Evolutionary conservation across 257 asterid genomes (phyloP).

Genomic region (Nicotiana tabacum): DNA sequence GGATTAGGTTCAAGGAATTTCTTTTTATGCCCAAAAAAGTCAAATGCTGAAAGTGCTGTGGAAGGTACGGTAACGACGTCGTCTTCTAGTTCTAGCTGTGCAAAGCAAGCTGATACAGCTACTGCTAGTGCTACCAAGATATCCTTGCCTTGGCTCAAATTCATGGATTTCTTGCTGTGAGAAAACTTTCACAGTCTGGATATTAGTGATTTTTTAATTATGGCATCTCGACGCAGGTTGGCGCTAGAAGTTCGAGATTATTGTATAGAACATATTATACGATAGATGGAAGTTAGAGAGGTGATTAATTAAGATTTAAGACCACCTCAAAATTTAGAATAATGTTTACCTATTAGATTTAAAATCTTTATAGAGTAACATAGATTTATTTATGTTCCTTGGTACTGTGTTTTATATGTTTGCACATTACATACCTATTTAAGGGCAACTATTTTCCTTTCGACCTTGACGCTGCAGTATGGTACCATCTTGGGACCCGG

Average conservation of each 20-base stretch:
- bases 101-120: slow-evolving; percentile 45
- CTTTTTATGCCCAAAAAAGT: slow-evolving; percentile 46
- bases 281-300: too few species aligned
- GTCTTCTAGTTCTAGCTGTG: slow-evolving; percentile 42
- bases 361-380: background rate
- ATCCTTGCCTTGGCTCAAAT: slow-evolving; percentile 46
- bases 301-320: too few species aligned
- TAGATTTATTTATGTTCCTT: background rate
- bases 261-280: background rate
- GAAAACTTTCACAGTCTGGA: background rate
- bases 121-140: slow-evolving; percentile 15
- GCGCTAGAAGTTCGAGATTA: background rate
- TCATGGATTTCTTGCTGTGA: slow-evolving; percentile 60
- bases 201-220: background rate
- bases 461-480: too few species aligned
- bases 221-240: background rate
- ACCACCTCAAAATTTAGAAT: background rate
- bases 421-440: too few species aligned
- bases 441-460: too few species aligned
- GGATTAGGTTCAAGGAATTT: slow-evolving; percentile 79
- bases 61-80: slow-evolving; percentile 10
- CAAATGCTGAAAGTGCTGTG: background rate
- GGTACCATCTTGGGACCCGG: too few species aligned
- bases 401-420: background rate
- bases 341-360: background rate